Percentiles rank a stretch among this genome's conserved stretches.
phyloP scores from a whole-genome alignment of 805 yeast genomes.

The Suhomyces sp. region DNA sequence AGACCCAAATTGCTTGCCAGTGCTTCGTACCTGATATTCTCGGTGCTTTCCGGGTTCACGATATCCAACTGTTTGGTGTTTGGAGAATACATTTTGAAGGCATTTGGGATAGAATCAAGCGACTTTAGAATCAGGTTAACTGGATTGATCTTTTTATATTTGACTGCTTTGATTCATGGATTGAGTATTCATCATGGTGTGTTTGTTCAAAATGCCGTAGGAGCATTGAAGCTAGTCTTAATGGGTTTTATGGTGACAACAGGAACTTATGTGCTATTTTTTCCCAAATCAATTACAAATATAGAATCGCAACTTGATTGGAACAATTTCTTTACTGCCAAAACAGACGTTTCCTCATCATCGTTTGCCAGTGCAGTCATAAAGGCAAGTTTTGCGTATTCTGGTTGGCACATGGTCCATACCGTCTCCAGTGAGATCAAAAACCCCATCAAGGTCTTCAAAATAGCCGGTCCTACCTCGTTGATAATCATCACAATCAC shows the following conservation, averaged over 20 bases:
- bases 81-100: slow-evolving; percentile 55
- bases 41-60: slow-evolving; percentile 54
- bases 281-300: slow-evolving; percentile 46
- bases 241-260: slow-evolving; percentile 53
- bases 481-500: slow-evolving; percentile 46
- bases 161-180: slow-evolving; percentile 48
- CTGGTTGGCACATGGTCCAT: slow-evolving; percentile 65
- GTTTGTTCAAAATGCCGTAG: slow-evolving; percentile 57
- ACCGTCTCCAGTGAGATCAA: slow-evolving; percentile 59
- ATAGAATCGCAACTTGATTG: slow-evolving; percentile 41
- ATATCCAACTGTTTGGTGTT: slow-evolving; percentile 56
- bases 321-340: slow-evolving; percentile 28
- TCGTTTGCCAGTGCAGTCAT: slow-evolving; percentile 54
- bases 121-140: slow-evolving; percentile 33
- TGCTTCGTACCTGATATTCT: slow-evolving; percentile 47
- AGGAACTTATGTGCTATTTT: slow-evolving; percentile 53
- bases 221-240: slow-evolving; percentile 55
- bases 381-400: slow-evolving; percentile 56
- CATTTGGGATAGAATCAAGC: slow-evolving; percentile 41
- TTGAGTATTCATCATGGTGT: slow-evolving; percentile 59
- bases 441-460: slow-evolving; percentile 55
- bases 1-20: slow-evolving; percentile 56
- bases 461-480: slow-evolving; percentile 59
- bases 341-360: slow-evolving; percentile 36
- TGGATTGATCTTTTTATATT: slow-evolving; percentile 26